Base-by-base conservation (phyloP, 2,329 filamentous ascomycete genomes). In the Emmonsiellopsis sp. region DNA sequence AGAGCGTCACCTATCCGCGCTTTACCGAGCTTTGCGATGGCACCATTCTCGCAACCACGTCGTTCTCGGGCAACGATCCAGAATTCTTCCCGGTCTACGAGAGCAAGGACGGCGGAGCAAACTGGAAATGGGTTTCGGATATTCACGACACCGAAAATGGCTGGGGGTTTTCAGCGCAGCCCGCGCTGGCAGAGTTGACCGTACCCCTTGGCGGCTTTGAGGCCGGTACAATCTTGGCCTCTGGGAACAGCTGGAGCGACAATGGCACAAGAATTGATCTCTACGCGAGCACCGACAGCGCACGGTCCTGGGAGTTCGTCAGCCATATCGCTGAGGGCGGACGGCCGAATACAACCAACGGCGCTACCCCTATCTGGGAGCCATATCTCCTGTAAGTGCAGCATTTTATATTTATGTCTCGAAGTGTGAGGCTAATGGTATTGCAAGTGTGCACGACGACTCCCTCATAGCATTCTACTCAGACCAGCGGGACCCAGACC, bases 101-200 rank as follows among this genome's bases (percentile, higher is more conserved):
- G 32, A 48, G 45, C 27, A 36, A 62, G 34, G 77, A 82, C 60
- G 70, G 73, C 37, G 79, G 79, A 21, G 63, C 69, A 49, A 81
- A 76, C 1, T 87, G 84, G 84, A 71, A 73, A 33, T 76, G 83
- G 62, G 72, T 85, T 46, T 79, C 81, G 2, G 73, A 75, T 14
- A 77, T 87, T 6, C 70, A 77, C 21, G 84, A 87, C 63, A 71
- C 77, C 50, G 78, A 78, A 33, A 82, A 84, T 58, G 77, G 76
- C 47, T 84, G 78, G 74, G 84, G 84, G 27, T 65, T 86, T 53
- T 74, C 81, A 21, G 85, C 85, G 62, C 85, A 88, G 61, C 85
- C 85, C 0, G 77, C 79, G 63, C 71, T 87, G 11, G 85, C 83
- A 59, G 75, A 81, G 57, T 73, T 87, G 4, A 77, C 80, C 0